Base-by-base conservation (phyloP, 495 filamentous ascomycete genomes). In the Aspergillus steynii region DNA sequence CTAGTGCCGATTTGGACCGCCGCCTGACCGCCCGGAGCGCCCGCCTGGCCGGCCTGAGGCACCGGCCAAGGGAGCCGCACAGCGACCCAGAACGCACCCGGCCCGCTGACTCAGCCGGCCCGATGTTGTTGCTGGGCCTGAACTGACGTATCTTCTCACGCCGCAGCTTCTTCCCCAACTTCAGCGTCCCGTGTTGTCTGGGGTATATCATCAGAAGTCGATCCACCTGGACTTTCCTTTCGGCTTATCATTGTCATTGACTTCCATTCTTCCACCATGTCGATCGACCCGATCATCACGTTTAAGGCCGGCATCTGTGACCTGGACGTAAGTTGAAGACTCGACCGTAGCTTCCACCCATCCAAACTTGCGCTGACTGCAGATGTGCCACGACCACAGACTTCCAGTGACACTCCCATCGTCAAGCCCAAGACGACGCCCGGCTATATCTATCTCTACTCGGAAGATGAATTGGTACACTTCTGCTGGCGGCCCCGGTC, bases 241-340 rank as follows among this genome's bases (percentile, higher is more conserved):
- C 9, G 1, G 5, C 14, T 14, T 4, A 47, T 56, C 12, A 34
- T 48, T 32, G 6, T 32, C 52, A 55, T 48, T 58, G 47, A 29
- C 50, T 1, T 2, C 31, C 34, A 47, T 20, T 49, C 20, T 42
- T 20, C 60, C 63, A 79, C 34, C 50, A 96, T 96, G 92, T 90
- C 92, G 58, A 86, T 88, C 78, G 74, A 77, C 62, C 93, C 93
- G 31, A 83, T 97, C 68, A 93, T 99, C 70, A 96, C 93, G 4
- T 97, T 99, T 83, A 98, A 96, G 83, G 96, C 93, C 64, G 96
- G 96, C 72, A 86, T 84, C 74, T 99, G 96, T 77, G 86, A 93
- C 26, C 71, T 96, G 53, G 85, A 92, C 77, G 93, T 98, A 77
- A 66, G 89, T 83, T 55, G 46, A 58, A 29, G 27, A 48, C 57